Evolutionary conservation across 2,329 filamentous ascomycete species (phyloP).

Genomic region (Trematosphaeria pertusa): DNA sequence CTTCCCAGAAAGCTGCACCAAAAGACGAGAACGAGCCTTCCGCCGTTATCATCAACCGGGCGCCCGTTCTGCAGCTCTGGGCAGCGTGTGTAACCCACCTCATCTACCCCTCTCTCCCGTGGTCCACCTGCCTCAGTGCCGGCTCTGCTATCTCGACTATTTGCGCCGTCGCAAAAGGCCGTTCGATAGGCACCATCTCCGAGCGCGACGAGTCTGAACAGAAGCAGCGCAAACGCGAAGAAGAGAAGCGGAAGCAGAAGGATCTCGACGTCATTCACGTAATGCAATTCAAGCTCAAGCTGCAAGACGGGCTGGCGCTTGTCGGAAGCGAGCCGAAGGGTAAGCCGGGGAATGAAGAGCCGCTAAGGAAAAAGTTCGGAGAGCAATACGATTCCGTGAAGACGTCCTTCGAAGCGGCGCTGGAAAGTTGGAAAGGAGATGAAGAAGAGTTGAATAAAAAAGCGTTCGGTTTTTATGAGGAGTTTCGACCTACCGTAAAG

Average conservation of each 20-base stretch:
- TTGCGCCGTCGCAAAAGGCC: slow-evolving; percentile 40
- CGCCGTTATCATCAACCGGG: slow-evolving; percentile 38
- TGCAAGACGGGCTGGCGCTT: slow-evolving; percentile 32
- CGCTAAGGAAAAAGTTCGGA: slow-evolving; percentile 33
- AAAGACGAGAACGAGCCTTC: background rate
- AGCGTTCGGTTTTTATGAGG: slow-evolving; percentile 40
- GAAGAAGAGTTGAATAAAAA: slow-evolving; percentile 32
- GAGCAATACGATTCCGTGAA: slow-evolving; percentile 26
- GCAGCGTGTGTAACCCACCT: slow-evolving; percentile 30
- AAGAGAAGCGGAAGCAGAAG: slow-evolving; percentile 17
- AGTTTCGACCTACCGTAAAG: slow-evolving; percentile 33
- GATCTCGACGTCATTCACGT: slow-evolving; percentile 32
- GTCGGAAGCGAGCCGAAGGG: slow-evolving; percentile 21
- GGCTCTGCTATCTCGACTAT: slow-evolving; percentile 40
- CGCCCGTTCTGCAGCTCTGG: slow-evolving; percentile 42
- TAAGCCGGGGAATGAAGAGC: slow-evolving; percentile 23
- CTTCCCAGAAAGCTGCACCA: background rate
- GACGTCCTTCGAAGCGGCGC: slow-evolving; percentile 13
- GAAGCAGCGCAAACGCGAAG: slow-evolving; percentile 22
- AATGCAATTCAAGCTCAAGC: slow-evolving; percentile 40
- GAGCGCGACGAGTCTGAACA: slow-evolving; percentile 24
- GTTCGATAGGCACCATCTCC: slow-evolving; percentile 37
- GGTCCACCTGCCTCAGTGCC: slow-evolving; percentile 39
- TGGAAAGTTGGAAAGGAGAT: slow-evolving; percentile 28
- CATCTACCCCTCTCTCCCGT: slow-evolving; percentile 31